phyloP scores from a whole-genome alignment of 495 filamentous ascomycete genomes.

The Aeminium ludgeri region DNA sequence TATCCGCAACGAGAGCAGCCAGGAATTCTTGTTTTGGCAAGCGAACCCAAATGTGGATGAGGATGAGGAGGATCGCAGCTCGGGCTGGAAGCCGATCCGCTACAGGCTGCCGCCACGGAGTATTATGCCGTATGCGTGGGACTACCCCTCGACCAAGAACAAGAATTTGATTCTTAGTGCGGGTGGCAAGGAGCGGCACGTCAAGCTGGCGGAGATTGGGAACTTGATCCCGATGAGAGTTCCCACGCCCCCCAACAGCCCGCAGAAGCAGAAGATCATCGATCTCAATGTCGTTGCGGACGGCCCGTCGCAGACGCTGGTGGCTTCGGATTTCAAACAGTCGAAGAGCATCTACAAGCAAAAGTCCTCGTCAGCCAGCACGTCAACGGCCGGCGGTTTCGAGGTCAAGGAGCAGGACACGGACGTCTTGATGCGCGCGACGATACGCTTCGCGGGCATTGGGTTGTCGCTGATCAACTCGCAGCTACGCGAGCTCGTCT shows the following conservation, averaged over 20 bases:
- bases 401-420: conserved; percentile 86
- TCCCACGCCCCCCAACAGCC: conserved; percentile 35
- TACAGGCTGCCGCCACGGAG: conserved; percentile 89
- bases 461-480: conserved; percentile 88
- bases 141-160: conserved; percentile 91
- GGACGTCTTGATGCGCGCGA: conserved; percentile 70
- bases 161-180: conserved; percentile 76
- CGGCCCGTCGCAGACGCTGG: conserved; percentile 84
- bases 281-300: conserved; percentile 92
- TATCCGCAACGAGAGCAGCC: conserved; percentile 93
- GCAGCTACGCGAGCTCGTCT: conserved; percentile 80
- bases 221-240: conserved; percentile 82
- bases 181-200: conserved; percentile 65
- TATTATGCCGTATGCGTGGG: conserved; percentile 99
- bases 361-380: conserved; percentile 38
- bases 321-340: conserved; percentile 83
- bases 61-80: conserved; percentile 59
- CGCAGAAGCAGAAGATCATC: conserved; percentile 57
- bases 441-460: conserved; percentile 73
- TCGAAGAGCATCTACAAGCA: conserved; percentile 93
- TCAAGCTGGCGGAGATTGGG: conserved; percentile 90
- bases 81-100: conserved; percentile 73
- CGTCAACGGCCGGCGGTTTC: conserved; percentile 53
- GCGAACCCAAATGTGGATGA: conserved; percentile 62
- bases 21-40: conserved; percentile 90